These are phyloP conservation scores for Globisporangium okanoganense DNA, from an alignment of 352 stramenopile species.

Conservation along the genomic window DNA sequence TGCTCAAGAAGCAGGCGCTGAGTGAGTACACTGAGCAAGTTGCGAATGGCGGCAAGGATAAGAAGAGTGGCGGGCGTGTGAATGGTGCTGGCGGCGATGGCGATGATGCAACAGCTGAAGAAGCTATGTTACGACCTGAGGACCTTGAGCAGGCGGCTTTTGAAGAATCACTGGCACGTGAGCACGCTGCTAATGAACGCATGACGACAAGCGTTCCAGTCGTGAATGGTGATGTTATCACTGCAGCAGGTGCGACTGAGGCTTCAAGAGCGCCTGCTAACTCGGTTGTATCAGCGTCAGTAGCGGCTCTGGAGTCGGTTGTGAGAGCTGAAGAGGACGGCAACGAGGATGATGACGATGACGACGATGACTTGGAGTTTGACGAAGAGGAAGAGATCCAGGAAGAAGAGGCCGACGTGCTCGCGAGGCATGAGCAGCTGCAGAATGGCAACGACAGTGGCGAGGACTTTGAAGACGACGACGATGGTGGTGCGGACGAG, in stretches of 20 bases:
- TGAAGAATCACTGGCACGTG: constrained; percentile 29
- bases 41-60: constrained; percentile 21
- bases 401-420: constrained; percentile 9
- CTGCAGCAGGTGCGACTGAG: constrained; percentile 2
- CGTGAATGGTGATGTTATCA: background rate
- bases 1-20: constrained; percentile 70
- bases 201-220: background rate
- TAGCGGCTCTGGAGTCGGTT: constrained; percentile 12
- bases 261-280: background rate
- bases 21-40: constrained; percentile 52
- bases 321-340: constrained; percentile 13
- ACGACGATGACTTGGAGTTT: constrained; percentile 29
- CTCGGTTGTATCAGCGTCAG: background rate
- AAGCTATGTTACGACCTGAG: constrained; percentile 10
- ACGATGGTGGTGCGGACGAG: constrained; percentile 18
- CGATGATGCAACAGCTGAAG: constrained; percentile 16
- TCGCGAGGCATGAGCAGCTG: constrained; percentile 13
- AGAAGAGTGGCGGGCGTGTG: background rate
- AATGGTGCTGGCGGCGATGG: constrained; percentile 8
- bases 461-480: constrained; percentile 24
- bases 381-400: constrained; percentile 26
- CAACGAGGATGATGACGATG: constrained; percentile 38
- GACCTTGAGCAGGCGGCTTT: constrained; percentile 34
- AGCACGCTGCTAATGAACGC: constrained; percentile 11
- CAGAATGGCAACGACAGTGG: constrained; percentile 3